Base-by-base conservation (phyloP, 352 stramenopile species). In the Globisporangium iwayamae region DNA sequence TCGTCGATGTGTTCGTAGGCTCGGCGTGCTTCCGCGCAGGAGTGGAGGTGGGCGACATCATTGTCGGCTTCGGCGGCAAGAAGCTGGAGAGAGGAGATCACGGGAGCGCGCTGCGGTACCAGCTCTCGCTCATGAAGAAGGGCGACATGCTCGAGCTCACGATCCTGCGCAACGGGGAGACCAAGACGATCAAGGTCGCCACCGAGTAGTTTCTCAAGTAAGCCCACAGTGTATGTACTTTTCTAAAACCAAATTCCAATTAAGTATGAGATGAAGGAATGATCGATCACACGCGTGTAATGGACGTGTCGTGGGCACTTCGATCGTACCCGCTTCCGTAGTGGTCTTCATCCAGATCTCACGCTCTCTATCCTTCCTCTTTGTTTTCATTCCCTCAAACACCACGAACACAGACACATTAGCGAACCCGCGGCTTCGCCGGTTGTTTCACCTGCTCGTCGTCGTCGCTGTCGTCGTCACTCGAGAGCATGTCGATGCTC, bases 41-140 rank as follows among this genome's bases (percentile, higher is more conserved):
- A 1, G 62, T 87, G 2, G 65, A 84, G 53, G 75, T 84, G 1
- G 75, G 75, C 18, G 78, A 87, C 55, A 50, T 87, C 22, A 73
- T 87, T 25, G 71, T 87, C 3, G 78, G 78, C 32, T 87, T 84
- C 57, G 71, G 69, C 8, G 68, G 71, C 41, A 73, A 83, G 46
- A 77, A 73, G 51, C 67, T 87, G 18, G 75, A 84, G 57, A 55
- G 65, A 0, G 78, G 75, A 0, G 78, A 87, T 47, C 77, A 86
- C 55, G 77, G 77, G 36, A 86, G 75, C 48, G 68, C 68, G 14
- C 61, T 87, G 30, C 71, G 78, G n/a, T 76, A 69, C n/a, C 73
- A 81, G 36, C 66, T 87, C 36, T 87, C 78, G 34, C 70, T 77
- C 46, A 87, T 87, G 78, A 67, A 73, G 62, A 81, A 78, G 58